Evolutionary conservation across 108 stramenopile species (phyloP).

Genomic region (Seminavis robusta): DNA sequence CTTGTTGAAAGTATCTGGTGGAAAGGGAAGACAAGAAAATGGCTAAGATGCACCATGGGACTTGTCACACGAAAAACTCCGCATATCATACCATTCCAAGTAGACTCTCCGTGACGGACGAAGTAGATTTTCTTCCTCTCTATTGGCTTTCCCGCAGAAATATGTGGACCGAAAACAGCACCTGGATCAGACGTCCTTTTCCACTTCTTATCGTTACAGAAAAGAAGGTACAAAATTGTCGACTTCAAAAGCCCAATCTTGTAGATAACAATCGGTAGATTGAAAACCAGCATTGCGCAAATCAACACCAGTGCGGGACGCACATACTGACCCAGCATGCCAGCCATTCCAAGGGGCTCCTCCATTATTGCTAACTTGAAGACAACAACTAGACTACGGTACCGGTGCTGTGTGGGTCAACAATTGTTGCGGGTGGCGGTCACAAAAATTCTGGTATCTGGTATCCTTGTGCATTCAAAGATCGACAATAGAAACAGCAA

Average conservation of each 20-base stretch:
- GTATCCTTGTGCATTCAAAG: no score
- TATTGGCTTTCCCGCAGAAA: conserved; percentile 24
- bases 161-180: conserved; percentile 43
- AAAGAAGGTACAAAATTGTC: conserved; percentile 58
- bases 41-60: not conserved
- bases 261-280: conserved; percentile 51
- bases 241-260: conserved; percentile 52
- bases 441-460: no score
- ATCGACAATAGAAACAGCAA: no score
- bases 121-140: conserved; percentile 81
- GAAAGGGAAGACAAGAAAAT: not conserved
- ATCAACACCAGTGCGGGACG: conserved; percentile 40
- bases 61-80: not conserved
- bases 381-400: no score
- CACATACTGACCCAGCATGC: conserved; percentile 2
- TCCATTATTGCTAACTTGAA: no score
- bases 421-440: no score
- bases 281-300: conserved; percentile 50
- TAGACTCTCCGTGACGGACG: conserved; percentile 85
- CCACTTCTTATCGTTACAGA: conserved; percentile 83
- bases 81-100: no score
- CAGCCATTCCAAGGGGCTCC: not conserved
- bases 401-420: no score
- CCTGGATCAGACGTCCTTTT: conserved; percentile 63
- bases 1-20: conserved; percentile 91